These are phyloP conservation scores for Cutaneotrichosporon cavernicola DNA, from an alignment of 1,284 basidiomycete species.

Conservation along the genomic window DNA sequence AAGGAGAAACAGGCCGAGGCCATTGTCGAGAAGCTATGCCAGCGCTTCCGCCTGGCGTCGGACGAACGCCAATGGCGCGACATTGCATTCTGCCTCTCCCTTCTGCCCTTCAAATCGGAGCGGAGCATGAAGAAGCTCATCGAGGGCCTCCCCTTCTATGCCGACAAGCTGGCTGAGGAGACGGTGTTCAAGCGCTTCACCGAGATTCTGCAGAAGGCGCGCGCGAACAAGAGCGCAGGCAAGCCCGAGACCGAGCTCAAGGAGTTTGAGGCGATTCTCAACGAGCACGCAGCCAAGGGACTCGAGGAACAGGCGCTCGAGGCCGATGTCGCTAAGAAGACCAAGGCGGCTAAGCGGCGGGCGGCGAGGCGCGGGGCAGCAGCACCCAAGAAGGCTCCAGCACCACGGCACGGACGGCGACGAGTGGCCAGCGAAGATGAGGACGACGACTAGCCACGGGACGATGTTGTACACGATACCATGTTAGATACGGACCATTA, in stretches of 20 bases:
- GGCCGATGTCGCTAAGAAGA: conserved; percentile 75
- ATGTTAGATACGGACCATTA: not conserved
- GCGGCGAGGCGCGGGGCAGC: conserved; percentile 39
- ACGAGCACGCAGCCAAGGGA: conserved; percentile 78
- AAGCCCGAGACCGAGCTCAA: conserved; percentile 85
- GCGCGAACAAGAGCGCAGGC: conserved; percentile 79
- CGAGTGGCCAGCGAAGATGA: conserved; percentile 18
- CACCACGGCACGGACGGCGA: conserved; percentile 3
- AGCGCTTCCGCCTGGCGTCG: conserved; percentile 83
- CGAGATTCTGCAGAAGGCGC: conserved; percentile 82
- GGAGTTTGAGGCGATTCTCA: conserved; percentile 85
- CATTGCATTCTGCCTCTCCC: conserved; percentile 90
- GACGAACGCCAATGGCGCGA: conserved; percentile 96
- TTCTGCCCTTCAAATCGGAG: conserved; percentile 96
- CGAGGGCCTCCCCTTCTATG: conserved; percentile 85
- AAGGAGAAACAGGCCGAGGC: conserved; percentile 98
- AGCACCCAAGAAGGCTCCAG: not conserved
- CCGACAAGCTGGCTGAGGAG: conserved; percentile 91
- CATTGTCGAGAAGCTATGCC: conserved; percentile 92
- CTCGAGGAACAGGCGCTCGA: conserved; percentile 87
- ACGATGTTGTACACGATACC: not conserved
- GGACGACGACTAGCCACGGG: not conserved
- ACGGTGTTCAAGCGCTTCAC: conserved; percentile 78
- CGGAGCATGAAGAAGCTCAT: conserved; percentile 93
- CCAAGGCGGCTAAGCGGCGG: conserved; percentile 71